Conservation (phyloP, 1,284 basidiomycete species). For the Cryptococcus deneoformans region DNA sequence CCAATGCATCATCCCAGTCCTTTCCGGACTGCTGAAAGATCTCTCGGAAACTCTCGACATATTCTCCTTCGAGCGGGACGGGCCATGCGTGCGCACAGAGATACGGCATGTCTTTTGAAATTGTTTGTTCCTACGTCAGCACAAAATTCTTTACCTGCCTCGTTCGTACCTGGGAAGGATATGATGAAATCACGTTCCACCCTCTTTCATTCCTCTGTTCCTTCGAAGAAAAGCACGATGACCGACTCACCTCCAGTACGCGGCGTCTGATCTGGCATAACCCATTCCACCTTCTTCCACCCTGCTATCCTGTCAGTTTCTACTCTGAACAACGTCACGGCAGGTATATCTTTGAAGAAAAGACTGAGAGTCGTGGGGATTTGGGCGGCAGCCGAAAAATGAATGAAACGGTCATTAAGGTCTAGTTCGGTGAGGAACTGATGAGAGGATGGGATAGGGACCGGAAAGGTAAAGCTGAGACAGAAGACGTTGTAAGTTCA, state of each 20-base stretch:
- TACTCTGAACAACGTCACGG: slow-evolving; percentile 56
- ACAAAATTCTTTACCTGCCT: slow-evolving; percentile 51
- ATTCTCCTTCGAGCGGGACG: slow-evolving; percentile 51
- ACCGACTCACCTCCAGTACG: slow-evolving; percentile 29
- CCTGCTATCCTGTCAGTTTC: slow-evolving; percentile 33
- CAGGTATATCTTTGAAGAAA: slow-evolving; percentile 55
- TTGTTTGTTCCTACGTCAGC: slow-evolving; percentile 50
- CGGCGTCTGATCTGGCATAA: slow-evolving; percentile 24
- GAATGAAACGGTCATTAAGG: slow-evolving; percentile 57
- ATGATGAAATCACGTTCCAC: background rate
- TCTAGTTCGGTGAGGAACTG: slow-evolving; percentile 38
- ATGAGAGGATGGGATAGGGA: slow-evolving; percentile 38
- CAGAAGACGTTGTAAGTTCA: background rate
- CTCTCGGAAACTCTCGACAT: slow-evolving; percentile 50
- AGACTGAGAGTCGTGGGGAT: slow-evolving; percentile 56
- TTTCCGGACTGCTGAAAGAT: slow-evolving; percentile 17
- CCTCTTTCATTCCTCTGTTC: background rate
- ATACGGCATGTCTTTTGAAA: slow-evolving; percentile 57
- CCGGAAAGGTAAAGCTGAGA: slow-evolving; percentile 36
- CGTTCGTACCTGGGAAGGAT: too few species aligned
- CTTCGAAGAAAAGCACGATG: background rate
- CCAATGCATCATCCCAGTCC: slow-evolving; percentile 49
- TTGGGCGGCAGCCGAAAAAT: slow-evolving; percentile 61
- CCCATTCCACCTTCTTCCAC: slow-evolving; percentile 40
- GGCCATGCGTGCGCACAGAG: slow-evolving; percentile 53